phyloP scores from a whole-genome alignment of 225 moss, liverwort and hornwort genomes.

The Physcomitrium patens region DNA sequence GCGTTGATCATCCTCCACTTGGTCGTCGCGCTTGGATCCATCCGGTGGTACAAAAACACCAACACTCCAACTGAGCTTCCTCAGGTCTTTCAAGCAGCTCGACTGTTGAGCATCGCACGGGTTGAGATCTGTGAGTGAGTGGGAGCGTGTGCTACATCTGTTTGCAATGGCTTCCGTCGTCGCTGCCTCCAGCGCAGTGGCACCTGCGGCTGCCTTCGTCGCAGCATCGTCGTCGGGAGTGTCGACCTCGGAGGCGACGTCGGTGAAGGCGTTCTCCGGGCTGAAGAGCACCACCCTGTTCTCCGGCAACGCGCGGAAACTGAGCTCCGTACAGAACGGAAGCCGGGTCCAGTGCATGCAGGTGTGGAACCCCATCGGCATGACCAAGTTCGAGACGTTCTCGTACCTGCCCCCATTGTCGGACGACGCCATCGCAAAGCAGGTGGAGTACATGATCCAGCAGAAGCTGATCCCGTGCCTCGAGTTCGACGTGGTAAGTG shows the following conservation, averaged over 20 bases:
- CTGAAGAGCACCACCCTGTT: slow-evolving; percentile 31
- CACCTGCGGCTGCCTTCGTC: slow-evolving; percentile 43
- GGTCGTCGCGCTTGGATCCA: no score
- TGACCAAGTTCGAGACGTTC: slow-evolving; percentile 39
- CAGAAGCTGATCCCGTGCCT: slow-evolving; percentile 41
- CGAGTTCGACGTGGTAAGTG: slow-evolving; percentile 32
- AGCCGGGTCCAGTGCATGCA: slow-evolving; percentile 39
- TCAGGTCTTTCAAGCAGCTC: no score
- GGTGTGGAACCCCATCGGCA: slow-evolving; percentile 36
- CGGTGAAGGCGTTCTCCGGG: slow-evolving; percentile 41
- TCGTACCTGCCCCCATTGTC: slow-evolving; percentile 32
- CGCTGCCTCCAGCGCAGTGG: slow-evolving; percentile 40
- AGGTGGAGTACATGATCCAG: slow-evolving; percentile 37
- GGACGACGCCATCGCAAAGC: slow-evolving; percentile 22
- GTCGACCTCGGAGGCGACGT: slow-evolving; percentile 23
- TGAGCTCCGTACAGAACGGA: slow-evolving; percentile 35
- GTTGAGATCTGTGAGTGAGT: no score
- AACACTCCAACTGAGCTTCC: no score
- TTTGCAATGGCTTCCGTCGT: slow-evolving; percentile 47
- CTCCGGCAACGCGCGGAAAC: slow-evolving; percentile 17
- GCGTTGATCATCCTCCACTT: no score
- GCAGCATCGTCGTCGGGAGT: slow-evolving; percentile 16
- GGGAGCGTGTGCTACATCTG: no score
- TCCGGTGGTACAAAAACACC: no score
- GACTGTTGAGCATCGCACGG: no score